Evolutionary conservation across 768 basidiomycete species (phyloP).

Genomic region (Pleurotus tuber-regium): DNA sequence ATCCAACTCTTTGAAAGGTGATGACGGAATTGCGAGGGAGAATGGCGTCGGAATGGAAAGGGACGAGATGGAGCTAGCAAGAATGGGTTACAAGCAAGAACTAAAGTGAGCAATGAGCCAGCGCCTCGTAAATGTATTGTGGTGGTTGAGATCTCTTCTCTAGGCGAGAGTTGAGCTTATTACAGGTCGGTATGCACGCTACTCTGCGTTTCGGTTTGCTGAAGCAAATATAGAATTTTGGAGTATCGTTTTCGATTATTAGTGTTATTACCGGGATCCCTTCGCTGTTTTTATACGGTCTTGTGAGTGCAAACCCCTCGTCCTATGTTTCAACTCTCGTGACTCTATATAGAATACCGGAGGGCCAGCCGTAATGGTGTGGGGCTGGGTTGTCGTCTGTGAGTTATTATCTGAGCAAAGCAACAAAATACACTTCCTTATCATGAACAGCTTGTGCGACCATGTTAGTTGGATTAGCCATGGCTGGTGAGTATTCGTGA

Average conservation of each 20-base stretch:
- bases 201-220: neutral
- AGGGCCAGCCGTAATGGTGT: constrained; percentile 76
- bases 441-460: constrained; percentile 54
- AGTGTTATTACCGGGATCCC: constrained; percentile 72
- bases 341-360: constrained; percentile 64
- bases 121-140: neutral
- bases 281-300: constrained; percentile 64
- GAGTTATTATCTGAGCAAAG: constrained; percentile 20
- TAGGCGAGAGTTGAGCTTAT: constrained; percentile 60
- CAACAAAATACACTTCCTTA: neutral
- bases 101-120: constrained; percentile 41
- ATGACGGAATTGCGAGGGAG: constrained; percentile 13
- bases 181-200: constrained; percentile 44
- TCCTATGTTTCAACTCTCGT: neutral
- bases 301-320: constrained; percentile 40
- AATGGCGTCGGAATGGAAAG: constrained; percentile 26
- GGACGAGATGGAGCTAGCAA: constrained; percentile 62
- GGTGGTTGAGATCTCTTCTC: neutral
- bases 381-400: constrained; percentile 71
- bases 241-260: constrained; percentile 75
- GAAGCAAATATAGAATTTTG: constrained; percentile 53
- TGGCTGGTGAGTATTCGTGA: constrained; percentile 71
- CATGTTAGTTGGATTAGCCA: constrained; percentile 67
- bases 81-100: constrained; percentile 75
- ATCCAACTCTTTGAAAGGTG: constrained; percentile 9